Evolutionary conservation across 2,329 filamentous ascomycete genomes (phyloP), one percentile per base, ranked within the genome.

Genomic region (Fusarium sp.): DNA sequence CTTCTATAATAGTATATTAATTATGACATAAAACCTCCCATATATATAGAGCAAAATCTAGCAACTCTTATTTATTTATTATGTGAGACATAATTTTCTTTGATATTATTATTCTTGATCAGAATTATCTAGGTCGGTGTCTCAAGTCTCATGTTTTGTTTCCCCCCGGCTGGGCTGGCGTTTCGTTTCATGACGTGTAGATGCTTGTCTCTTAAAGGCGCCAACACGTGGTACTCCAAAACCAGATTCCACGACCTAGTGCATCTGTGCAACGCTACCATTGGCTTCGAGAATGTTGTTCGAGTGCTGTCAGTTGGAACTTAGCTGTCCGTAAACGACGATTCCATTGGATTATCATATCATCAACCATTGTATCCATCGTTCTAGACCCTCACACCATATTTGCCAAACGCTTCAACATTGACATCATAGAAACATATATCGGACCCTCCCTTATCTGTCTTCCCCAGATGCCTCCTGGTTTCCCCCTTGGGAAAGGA

Each of bases 151-250:
- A 19, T 19, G 19, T 19, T 19, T 19, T 19, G 19, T 19, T 19
- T 19, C 19, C 19, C 19, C 19, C 19, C 19, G 19, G 28, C 28
- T 55, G 62, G 39, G 21, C 43, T 43, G 44, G 36, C 55, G 56
- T 72, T 65, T 52, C 57, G 58, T 73, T 66, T 70, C 69, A 69
- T 73, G 63, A 72, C 70, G 66, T 70, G 52, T 72, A 65, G 40
- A 62, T 47, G 34, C 54, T 50, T 61, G 38, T 59, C 21, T 54
- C 36, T 45, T 33, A 36, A 40, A 49, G 15, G 50, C 42, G 19
- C 45, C 54, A 67, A 54, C 71, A 74, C 69, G 67, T 74, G 67
- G 66, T 67, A 40, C 36, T 57, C 34, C 34, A 49, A 52, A 36
- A 15, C 33, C n/a, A 50, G 33, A 43, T 38, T 53, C 33, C 33